Percentiles rank a stretch among this genome's conserved stretches.
These are phyloP conservation scores for Trichoderma oligosporum DNA, from an alignment of 2,329 filamentous ascomycete species.

Conservation along the genomic window DNA sequence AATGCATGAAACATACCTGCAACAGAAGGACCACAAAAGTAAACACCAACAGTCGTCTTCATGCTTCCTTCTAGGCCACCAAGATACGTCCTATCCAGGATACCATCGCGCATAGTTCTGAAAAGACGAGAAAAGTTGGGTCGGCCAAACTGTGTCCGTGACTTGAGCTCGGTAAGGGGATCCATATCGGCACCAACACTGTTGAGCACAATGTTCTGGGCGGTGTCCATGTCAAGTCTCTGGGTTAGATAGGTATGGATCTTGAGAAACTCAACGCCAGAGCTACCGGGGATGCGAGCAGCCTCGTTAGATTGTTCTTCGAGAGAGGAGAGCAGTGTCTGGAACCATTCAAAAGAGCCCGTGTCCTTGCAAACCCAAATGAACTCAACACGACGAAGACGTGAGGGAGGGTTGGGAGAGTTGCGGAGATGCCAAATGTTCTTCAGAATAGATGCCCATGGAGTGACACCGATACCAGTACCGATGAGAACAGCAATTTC, in stretches of 20 bases:
- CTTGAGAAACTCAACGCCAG: constrained; percentile 79
- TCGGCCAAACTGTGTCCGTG: constrained; percentile 89
- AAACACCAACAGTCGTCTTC: constrained; percentile 87
- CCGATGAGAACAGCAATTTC: constrained; percentile 83
- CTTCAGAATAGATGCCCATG: constrained; percentile 85
- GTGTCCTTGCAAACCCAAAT: constrained; percentile 99
- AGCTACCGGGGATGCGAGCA: constrained; percentile 62
- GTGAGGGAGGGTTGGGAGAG: constrained; percentile 80
- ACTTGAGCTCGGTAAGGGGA: constrained; percentile 85
- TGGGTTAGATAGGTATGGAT: constrained; percentile 98
- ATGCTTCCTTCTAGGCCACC: constrained; percentile 71
- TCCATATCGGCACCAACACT: constrained; percentile 84
- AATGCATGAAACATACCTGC: constrained; percentile 53
- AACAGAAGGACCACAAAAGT: constrained; percentile 89
- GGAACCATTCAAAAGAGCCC: constrained; percentile 97
- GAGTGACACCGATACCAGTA: constrained; percentile 82
- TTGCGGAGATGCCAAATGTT: constrained; percentile 97
- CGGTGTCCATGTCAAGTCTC: constrained; percentile 83
- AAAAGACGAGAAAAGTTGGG: constrained; percentile 85
- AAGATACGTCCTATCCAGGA: constrained; percentile 80
- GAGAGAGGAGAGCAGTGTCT: constrained; percentile 84
- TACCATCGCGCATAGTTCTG: constrained; percentile 79
- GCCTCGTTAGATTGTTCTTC: constrained; percentile 77
- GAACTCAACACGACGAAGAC: constrained; percentile 92
- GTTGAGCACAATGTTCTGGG: constrained; percentile 96